Conservation (phyloP, 495 filamentous ascomycete species). For the Neurospora cerealis region DNA sequence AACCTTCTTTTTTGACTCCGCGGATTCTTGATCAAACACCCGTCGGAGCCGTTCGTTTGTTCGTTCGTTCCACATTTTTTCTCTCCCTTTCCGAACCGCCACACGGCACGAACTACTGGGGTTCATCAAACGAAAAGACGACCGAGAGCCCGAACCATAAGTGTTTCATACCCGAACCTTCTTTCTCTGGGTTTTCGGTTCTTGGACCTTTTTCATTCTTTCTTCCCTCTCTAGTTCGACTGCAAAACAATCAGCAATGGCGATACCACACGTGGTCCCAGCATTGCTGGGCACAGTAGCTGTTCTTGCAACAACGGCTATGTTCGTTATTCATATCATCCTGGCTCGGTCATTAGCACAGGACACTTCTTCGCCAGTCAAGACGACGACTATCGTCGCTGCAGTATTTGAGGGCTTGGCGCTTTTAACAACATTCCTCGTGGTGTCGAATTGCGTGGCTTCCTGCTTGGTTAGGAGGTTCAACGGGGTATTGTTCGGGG, state of each 20-base stretch:
- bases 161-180: background rate
- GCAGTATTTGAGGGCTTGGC: conserved; percentile 25
- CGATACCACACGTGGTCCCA: conserved; percentile 22
- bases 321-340: conserved; percentile 29
- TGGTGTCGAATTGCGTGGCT: conserved; percentile 13
- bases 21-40: background rate
- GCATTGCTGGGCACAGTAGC: conserved; percentile 28
- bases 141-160: background rate
- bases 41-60: background rate
- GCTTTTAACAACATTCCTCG: conserved; percentile 17
- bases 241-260: conserved; percentile 15
- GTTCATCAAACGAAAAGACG: background rate
- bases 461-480: conserved; percentile 10
- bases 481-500: conserved; percentile 27
- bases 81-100: background rate
- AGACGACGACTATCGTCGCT: conserved; percentile 25
- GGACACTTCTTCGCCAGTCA: conserved; percentile 20
- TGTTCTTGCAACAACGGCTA: conserved; percentile 29
- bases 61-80: background rate
- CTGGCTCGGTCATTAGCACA: conserved; percentile 26
- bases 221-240: background rate
- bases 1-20: background rate
- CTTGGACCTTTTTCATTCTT: background rate
- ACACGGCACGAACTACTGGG: background rate
- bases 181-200: background rate